Evolutionary conservation across 306 rosid genomes (phyloP).

Genomic region (Oemleria cerasiformis): DNA sequence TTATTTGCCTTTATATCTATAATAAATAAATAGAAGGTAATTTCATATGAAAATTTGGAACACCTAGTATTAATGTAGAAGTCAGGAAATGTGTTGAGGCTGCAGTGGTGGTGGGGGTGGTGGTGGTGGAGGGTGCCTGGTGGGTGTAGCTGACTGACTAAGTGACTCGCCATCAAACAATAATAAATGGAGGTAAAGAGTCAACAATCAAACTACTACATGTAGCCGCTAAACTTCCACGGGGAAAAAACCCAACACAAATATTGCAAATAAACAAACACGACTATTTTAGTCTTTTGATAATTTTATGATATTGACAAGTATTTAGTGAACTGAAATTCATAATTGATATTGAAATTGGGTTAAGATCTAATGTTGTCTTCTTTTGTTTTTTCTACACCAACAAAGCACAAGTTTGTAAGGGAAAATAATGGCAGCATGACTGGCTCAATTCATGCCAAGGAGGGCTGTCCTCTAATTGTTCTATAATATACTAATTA

Average conservation of each 20-base stretch:
- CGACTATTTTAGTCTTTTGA: neutral
- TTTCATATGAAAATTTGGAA: neutral
- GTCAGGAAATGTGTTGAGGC: neutral
- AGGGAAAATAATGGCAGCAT: neutral
- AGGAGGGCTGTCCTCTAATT: too few species aligned
- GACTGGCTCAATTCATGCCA: too few species aligned
- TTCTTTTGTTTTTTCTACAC: too few species aligned
- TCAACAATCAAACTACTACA: neutral
- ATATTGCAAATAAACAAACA: neutral
- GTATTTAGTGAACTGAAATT: too few species aligned
- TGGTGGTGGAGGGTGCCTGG: neutral
- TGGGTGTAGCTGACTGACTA: constrained; percentile 1
- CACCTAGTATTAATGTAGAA: neutral
- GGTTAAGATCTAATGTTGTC: too few species aligned
- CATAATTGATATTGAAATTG: too few species aligned
- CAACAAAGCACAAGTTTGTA: neutral
- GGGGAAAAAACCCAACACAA: too few species aligned
- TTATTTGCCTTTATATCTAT: too few species aligned
- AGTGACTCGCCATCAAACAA: neutral
- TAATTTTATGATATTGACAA: too few species aligned
- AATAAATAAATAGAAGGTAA: too few species aligned
- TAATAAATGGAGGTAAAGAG: neutral
- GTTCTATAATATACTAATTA: too few species aligned
- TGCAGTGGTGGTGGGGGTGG: too few species aligned
- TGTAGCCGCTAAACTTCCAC: neutral